Base-by-base conservation (phyloP, 805 yeast genomes). In the Suhomyces sp. region DNA sequence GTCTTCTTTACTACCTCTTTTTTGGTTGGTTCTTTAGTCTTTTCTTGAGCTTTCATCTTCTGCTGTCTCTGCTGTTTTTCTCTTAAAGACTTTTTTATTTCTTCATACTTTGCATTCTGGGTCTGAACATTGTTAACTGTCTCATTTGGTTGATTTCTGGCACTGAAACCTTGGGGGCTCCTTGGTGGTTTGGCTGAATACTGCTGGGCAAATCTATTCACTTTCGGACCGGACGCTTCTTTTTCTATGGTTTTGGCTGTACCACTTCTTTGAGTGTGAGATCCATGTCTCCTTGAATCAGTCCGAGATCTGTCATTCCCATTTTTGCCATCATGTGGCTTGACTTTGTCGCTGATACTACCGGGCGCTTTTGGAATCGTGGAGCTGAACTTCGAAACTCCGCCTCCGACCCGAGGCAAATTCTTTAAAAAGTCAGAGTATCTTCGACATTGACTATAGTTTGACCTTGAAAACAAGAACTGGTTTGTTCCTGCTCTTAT, bases 151-250 rank as follows among this genome's bases (percentile, higher is more conserved):
- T 8, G 17, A n/a, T 36, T 38, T 19, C 22, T 38, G 17, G 47
- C 24, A 24, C 35, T 15, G 23, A 23, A 9, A 40, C 31, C 46
- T 41, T 48, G 33, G 5, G 10, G 33, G n/a, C 10, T 10, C 10
- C 23, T 44, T 22, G 40, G 54, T 33, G 19, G 40, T 19, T 45
- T 40, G 29, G 36, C 22, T 29, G 48, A 15, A 48, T 63, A 70
- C 54, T 60, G 58, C 44, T 62, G 61, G 19, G 76, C 76, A 61
- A 73, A 73, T 53, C 77, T 56, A 50, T 72, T 73, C 12, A 65
- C 57, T 55, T 64, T 66, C 19, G 54, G 51, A 19, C 15, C 27
- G 12, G n/a, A 8, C 7, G 36, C 17, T 19, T 38, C 42, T 19
- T 19, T 38, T 19, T 38, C 42, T 17, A 38, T 38, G 42, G 23